Percentiles rank a stretch among this genome's conserved stretches.
phyloP scores from a whole-genome alignment of 2,329 filamentous ascomycete genomes.

The Plenodomus biglobosus region DNA sequence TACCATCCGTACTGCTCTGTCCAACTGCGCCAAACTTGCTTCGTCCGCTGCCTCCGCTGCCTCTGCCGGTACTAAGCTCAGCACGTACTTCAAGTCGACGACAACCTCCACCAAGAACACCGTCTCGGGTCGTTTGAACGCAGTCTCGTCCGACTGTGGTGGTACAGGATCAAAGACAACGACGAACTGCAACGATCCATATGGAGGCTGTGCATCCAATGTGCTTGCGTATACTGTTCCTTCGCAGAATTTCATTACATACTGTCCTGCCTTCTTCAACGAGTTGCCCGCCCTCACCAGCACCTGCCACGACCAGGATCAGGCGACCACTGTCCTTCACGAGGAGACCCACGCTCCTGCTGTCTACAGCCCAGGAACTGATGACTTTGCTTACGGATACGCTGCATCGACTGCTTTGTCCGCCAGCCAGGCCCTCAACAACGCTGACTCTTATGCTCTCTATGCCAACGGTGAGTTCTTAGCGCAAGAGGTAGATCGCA shows the following conservation, averaged over 20 bases:
- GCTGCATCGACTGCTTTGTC: slow-evolving; percentile 50
- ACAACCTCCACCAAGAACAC: slow-evolving; percentile 47
- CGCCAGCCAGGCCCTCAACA: slow-evolving; percentile 56
- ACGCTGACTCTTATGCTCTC: slow-evolving; percentile 65
- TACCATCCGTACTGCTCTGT: slow-evolving; percentile 55
- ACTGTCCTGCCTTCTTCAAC: slow-evolving; percentile 63
- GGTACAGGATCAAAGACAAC: slow-evolving; percentile 54
- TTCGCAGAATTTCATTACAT: slow-evolving; percentile 57
- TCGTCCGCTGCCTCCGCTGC: slow-evolving; percentile 53
- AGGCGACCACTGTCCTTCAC: slow-evolving; percentile 65
- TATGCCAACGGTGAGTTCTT: slow-evolving; percentile 52
- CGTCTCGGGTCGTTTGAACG: slow-evolving; percentile 31
- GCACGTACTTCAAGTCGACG: slow-evolving; percentile 66
- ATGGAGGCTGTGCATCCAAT: slow-evolving; percentile 53
- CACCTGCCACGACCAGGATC: slow-evolving; percentile 65
- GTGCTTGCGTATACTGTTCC: slow-evolving; percentile 64
- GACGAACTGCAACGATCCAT: slow-evolving; percentile 63
- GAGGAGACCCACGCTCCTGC: slow-evolving; percentile 65
- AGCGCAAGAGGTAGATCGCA: background rate
- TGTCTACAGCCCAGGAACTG: slow-evolving; percentile 57
- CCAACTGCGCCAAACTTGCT: slow-evolving; percentile 58
- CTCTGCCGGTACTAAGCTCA: slow-evolving; percentile 53
- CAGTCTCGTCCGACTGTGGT: slow-evolving; percentile 58
- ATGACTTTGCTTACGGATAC: slow-evolving; percentile 62
- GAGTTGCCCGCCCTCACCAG: slow-evolving; percentile 53